These are phyloP conservation scores for Lomentospora prolificans DNA, from an alignment of 2,329 filamentous ascomycete genomes.

Conservation along the genomic window DNA sequence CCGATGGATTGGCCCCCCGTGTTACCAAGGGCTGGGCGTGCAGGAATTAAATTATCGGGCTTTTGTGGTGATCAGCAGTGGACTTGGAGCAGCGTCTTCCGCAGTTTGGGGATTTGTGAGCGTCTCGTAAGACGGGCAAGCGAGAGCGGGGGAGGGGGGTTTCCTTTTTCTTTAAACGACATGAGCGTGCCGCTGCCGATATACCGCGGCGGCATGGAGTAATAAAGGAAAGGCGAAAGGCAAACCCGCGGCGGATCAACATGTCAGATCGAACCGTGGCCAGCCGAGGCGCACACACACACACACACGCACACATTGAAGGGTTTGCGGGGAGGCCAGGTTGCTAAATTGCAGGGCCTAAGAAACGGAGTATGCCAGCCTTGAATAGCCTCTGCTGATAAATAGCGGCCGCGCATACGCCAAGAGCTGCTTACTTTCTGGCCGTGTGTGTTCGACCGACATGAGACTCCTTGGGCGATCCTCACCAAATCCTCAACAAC, in stretches of 20 bases:
- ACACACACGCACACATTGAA: too few species aligned
- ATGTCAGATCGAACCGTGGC: neutral
- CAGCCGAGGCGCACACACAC: neutral
- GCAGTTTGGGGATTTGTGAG: neutral
- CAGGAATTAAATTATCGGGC: neutral
- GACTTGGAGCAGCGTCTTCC: neutral
- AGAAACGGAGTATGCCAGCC: neutral
- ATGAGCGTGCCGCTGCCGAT: too few species aligned
- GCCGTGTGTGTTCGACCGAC: neutral
- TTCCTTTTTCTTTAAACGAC: too few species aligned
- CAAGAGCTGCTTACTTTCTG: neutral
- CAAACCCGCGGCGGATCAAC: too few species aligned
- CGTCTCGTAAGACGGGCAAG: neutral
- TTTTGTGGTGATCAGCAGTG: neutral
- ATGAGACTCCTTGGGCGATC: neutral
- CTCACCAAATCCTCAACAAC: neutral
- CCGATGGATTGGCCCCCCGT: neutral
- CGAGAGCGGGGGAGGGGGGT: neutral
- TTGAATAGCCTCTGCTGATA: neutral
- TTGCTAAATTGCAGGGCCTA: neutral
- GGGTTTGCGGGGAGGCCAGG: neutral
- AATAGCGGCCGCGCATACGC: neutral
- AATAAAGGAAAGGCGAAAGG: too few species aligned
- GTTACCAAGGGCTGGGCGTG: neutral
- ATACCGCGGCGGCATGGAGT: too few species aligned